These are phyloP conservation scores for Ramularia endophylla DNA, from an alignment of 2,329 filamentous ascomycete genomes.

Conservation along the genomic window DNA sequence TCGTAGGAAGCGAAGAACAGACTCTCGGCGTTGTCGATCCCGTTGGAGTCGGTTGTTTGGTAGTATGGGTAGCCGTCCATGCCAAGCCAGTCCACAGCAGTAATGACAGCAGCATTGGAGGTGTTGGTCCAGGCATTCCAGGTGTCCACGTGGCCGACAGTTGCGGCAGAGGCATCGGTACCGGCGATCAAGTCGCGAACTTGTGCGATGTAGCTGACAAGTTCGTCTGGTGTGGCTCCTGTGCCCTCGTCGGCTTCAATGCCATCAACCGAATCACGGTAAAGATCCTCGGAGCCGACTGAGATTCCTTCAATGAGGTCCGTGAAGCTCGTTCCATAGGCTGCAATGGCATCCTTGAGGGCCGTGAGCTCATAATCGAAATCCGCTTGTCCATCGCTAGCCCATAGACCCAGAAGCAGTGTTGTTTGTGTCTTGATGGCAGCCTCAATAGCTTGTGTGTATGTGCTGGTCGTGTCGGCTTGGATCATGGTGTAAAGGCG, in stretches of 20 bases:
- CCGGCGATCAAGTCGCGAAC: constrained; percentile 59
- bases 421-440: constrained; percentile 57
- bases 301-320: constrained; percentile 68
- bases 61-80: constrained; percentile 83
- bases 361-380: constrained; percentile 71
- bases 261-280: constrained; percentile 61
- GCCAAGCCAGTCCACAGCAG: constrained; percentile 69
- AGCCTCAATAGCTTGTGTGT: constrained; percentile 66
- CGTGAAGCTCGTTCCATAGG: constrained; percentile 63
- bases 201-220: constrained; percentile 65
- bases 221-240: constrained; percentile 56
- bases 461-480: constrained; percentile 51
- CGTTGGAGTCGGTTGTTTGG: constrained; percentile 62
- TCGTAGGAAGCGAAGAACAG: constrained; percentile 64
- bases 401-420: constrained; percentile 76
- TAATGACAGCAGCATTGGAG: constrained; percentile 63
- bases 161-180: constrained; percentile 48
- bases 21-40: constrained; percentile 56
- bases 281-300: constrained; percentile 73
- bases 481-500: constrained; percentile 69
- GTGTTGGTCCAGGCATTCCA: no score
- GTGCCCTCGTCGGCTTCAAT: constrained; percentile 55
- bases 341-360: constrained; percentile 61
- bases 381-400: constrained; percentile 49
- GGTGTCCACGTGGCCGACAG: constrained; percentile 81